Evolutionary conservation across 352 stramenopile genomes (phyloP), one percentile per base, ranked within the genome.

Genomic region (Stramenopiles sp.): DNA sequence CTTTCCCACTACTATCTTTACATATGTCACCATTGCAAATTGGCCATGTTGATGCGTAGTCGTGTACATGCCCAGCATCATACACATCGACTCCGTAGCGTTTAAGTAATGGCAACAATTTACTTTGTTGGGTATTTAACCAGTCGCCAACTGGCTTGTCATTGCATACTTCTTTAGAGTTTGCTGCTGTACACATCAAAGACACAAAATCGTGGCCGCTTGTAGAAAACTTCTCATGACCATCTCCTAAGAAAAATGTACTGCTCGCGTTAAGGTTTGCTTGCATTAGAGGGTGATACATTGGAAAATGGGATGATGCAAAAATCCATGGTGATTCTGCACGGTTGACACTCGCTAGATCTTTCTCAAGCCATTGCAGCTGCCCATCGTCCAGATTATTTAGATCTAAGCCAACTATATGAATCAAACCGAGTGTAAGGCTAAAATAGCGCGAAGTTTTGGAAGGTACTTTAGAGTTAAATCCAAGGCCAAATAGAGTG

Each of bases 31-130:
- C 30, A 78, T 78, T 4, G 22, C 31, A 78, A 14, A 80, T 55
- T 14, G 33, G 76, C 33, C 76, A 81, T 8, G 29, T 67, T 44
- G 90, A 88, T 82, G 95, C 91, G 85, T 94, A 95, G 85, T 95
- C 95, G 88, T 95, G 91, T 83, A 94, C 89, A 84, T 95, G 91
- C 7, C 91, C 91, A 67, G 89, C 93, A 29, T 95, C 83, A 85
- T 94, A 95, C 30, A 95, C 82, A 78, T 95, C 91, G n/a, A 95
- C 91, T 44, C 90, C 90, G 80, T 92, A 82, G 25, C 85, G 76
- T 82, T 90, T 92, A 75, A 94, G 91, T 30, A 92, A 83, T 30
- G 93, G 87, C 80, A 55, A 55, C 14, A 55, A 55, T 14, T 55
- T 55, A 4, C 4, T 14, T 55, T 55, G 39, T 55, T 55, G 39